A percentile compares a stretch with the other conserved stretches of the same genome.
Conservation (phyloP, 1,284 basidiomycete genomes). For the Apiotrichum gamsii region DNA sequence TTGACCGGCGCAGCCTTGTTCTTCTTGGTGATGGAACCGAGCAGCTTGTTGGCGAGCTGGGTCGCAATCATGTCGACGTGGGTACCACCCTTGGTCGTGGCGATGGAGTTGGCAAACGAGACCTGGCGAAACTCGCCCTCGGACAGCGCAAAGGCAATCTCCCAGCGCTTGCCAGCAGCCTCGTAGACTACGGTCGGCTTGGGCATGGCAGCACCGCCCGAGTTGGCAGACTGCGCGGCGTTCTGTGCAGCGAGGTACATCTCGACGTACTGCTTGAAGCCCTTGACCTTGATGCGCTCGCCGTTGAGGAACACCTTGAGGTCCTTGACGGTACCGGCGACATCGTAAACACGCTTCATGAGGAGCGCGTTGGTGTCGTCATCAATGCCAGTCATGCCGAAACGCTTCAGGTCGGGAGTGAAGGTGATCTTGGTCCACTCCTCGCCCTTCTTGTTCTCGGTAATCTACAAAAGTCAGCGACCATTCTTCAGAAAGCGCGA, state of each 20-base stretch:
- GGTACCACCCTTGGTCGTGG: slow-evolving; percentile 93
- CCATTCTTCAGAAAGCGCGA: background rate
- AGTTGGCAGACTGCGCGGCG: slow-evolving; percentile 58
- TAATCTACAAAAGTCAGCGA: slow-evolving; percentile 55
- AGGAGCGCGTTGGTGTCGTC: slow-evolving; percentile 85
- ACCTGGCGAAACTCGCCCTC: slow-evolving; percentile 82
- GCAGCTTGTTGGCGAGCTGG: slow-evolving; percentile 77
- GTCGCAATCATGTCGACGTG: slow-evolving; percentile 85
- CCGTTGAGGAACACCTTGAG: slow-evolving; percentile 92
- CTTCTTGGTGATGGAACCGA: slow-evolving; percentile 84
- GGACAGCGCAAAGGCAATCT: slow-evolving; percentile 90
- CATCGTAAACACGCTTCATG: slow-evolving; percentile 92
- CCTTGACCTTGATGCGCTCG: slow-evolving; percentile 86
- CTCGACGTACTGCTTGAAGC: slow-evolving; percentile 96
- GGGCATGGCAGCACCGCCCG: slow-evolving; percentile 64
- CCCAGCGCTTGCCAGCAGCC: slow-evolving; percentile 72
- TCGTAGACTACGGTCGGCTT: slow-evolving; percentile 84
- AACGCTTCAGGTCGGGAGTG: slow-evolving; percentile 83
- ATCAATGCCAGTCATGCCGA: slow-evolving; percentile 89
- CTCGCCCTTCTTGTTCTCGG: slow-evolving; percentile 75
- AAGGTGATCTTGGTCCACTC: slow-evolving; percentile 96
- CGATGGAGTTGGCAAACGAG: slow-evolving; percentile 96
- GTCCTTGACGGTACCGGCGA: slow-evolving; percentile 90
- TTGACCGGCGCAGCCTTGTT: slow-evolving; percentile 93
- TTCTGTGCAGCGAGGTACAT: slow-evolving; percentile 68